phyloP scores from a whole-genome alignment of 129 eudicot genomes.

The Helianthus tuberosus region DNA sequence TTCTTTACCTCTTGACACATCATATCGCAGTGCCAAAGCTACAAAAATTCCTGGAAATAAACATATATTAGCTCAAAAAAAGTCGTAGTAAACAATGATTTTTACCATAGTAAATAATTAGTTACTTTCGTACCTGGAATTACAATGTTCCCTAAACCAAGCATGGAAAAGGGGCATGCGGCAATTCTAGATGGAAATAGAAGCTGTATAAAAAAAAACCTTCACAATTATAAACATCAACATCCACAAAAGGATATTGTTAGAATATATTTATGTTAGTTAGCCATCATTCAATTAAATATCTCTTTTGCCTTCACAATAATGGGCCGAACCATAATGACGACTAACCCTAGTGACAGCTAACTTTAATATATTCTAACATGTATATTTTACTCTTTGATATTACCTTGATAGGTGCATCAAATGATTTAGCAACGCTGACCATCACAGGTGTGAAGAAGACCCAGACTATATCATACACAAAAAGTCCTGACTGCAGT shows the following conservation, averaged over 20 bases:
- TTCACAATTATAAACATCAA: neutral
- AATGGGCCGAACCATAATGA: too few relatives aligned
- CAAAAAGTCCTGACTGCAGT: conserved; percentile 83
- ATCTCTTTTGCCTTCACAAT: too few relatives aligned
- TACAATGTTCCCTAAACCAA: conserved; percentile 93
- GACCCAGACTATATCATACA: conserved; percentile 96
- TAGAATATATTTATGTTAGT: too few relatives aligned
- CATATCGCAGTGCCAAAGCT: conserved; percentile 90
- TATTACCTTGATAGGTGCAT: conserved; percentile 96
- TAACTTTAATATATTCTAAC: too few relatives aligned
- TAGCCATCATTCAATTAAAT: too few relatives aligned
- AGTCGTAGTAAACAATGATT: neutral
- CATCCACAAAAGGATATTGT: neutral
- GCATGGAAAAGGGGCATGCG: conserved; percentile 90
- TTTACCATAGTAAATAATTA: neutral
- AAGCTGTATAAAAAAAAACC: conserved; percentile 51
- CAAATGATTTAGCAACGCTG: conserved; percentile 96
- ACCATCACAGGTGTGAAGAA: conserved; percentile 99
- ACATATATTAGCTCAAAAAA: neutral
- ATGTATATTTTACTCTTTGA: conserved; percentile 1
- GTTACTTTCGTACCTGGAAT: conserved; percentile 73
- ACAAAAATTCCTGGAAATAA: conserved; percentile 75
- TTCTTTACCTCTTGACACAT: conserved; percentile 82
- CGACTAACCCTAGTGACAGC: too few relatives aligned
- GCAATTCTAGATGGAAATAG: conserved; percentile 81